Base-by-base conservation (phyloP, 2,329 filamentous ascomycete genomes). In the Allantophomopsis cytisporea region DNA sequence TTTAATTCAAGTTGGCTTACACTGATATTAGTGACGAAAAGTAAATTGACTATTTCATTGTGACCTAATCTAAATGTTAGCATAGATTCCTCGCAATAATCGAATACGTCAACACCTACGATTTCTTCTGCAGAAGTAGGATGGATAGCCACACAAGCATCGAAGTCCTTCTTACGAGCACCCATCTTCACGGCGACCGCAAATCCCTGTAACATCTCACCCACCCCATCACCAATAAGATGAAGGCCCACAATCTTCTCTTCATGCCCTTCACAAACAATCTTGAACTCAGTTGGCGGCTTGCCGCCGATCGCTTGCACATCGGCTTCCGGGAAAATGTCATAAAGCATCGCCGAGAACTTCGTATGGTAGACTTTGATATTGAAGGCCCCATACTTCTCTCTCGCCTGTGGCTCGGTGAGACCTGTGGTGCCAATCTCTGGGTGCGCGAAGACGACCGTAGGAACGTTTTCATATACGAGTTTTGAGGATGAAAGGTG, bases 131-230 rank as follows among this genome's bases (percentile, higher is more conserved):
- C 76, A 49, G 77, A 82, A 11, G 81, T 86, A 15, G 81, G 81
- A 60, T 86, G 81, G 50, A 86, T 86, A 42, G 81, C 80, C 39
- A 85, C 76, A 50, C 76, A 81, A 54, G 66, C 78, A 54, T 86
- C 81, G 58, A 86, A 82, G 57, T 84, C 78, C 48, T 70, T 71
- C 73, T 86, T 86, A 40, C 76, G 84, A 28, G 81, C 81, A 35
- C 81, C 81, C 81, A 86, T 85, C 70, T 83, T 84, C 49, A 86
- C 60, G 13, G 80, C 81, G 16, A 86, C 79, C 37, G 78, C 81
- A 55, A 85, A 86, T 38, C 81, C 81, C 60, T 86, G 81, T 51
- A 85, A 66, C 75, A 85, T 84, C 71, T 86, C 81, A 42, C 61
- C 65, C 14, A 62, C 60, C 3, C 64, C 64, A 6, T 63, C 52